These are phyloP conservation scores for Suillus subaureus DNA, from an alignment of 768 basidiomycete genomes.

Conservation along the genomic window DNA sequence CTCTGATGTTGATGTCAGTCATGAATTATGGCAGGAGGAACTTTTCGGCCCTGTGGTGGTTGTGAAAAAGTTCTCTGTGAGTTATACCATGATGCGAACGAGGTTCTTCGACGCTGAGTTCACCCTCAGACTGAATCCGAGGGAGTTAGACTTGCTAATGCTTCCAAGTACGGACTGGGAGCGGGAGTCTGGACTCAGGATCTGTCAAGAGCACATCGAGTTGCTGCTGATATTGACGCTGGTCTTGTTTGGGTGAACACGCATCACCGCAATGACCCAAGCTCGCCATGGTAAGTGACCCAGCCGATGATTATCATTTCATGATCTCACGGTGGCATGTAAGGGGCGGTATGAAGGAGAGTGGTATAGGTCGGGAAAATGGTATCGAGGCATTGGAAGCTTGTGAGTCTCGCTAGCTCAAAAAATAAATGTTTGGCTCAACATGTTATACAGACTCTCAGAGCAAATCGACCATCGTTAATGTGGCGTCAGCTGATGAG, in stretches of 20 bases:
- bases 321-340: slow-evolving; percentile 1
- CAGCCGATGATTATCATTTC: neutral
- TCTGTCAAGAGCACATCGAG: slow-evolving; percentile 74
- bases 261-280: slow-evolving; percentile 88
- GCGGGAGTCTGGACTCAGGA: slow-evolving; percentile 81
- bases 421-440: neutral
- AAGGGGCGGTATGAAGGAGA: slow-evolving; percentile 91
- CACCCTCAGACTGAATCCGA: slow-evolving; percentile 56
- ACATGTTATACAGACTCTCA: slow-evolving; percentile 62
- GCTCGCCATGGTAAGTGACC: slow-evolving; percentile 72
- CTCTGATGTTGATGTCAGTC: slow-evolving; percentile 51
- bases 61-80: slow-evolving; percentile 53
- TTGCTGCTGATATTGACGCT: slow-evolving; percentile 67
- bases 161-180: slow-evolving; percentile 79
- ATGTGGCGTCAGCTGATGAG: slow-evolving; percentile 65
- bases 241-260: slow-evolving; percentile 90
- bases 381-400: slow-evolving; percentile 79
- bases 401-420: slow-evolving; percentile 47
- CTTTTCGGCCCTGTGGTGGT: slow-evolving; percentile 87
- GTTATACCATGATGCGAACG: slow-evolving; percentile 25
- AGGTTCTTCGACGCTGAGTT: neutral
- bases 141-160: slow-evolving; percentile 70
- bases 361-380: slow-evolving; percentile 86
- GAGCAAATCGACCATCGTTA: slow-evolving; percentile 80
- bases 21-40: slow-evolving; percentile 81